Evolutionary conservation across 257 asterid genomes (phyloP).

Genomic region (Solanum pennellii): DNA sequence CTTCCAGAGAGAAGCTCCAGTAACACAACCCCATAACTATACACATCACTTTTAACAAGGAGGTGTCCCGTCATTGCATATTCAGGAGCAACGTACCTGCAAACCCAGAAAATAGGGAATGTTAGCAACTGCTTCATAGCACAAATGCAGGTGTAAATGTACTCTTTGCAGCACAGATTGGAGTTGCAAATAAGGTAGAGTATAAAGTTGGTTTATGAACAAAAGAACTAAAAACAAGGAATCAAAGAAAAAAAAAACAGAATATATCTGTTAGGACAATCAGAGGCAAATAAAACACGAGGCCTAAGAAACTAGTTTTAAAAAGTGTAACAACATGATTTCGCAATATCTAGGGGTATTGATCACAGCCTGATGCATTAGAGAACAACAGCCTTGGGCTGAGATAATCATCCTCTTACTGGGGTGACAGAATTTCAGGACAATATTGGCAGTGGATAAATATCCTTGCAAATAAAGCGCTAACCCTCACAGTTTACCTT

Average conservation of each 20-base stretch:
- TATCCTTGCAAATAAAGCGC: neutral
- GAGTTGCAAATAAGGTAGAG: neutral
- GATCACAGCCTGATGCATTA: neutral
- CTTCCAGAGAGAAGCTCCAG: constrained; percentile 82
- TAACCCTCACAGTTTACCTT: neutral
- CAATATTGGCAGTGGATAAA: neutral
- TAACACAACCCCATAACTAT: constrained; percentile 90
- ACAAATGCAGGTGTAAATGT: neutral
- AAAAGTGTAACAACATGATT: neutral
- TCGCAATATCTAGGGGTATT: neutral
- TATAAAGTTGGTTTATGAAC: neutral
- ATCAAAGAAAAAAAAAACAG: neutral
- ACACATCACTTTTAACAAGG: constrained; percentile 89
- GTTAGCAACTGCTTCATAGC: neutral
- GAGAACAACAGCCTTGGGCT: neutral
- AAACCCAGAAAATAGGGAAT: neutral
- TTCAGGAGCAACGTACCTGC: constrained; percentile 93
- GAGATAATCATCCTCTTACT: neutral
- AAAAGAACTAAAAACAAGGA: neutral
- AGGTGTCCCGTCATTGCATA: constrained; percentile 96
- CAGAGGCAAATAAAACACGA: neutral
- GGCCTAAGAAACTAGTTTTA: neutral
- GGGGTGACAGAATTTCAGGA: neutral
- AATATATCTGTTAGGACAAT: too few relatives aligned
- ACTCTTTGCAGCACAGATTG: neutral